These are phyloP conservation scores for Oryza officinalis DNA, from an alignment of 176 grass and related monocot genomes.

Conservation along the genomic window DNA sequence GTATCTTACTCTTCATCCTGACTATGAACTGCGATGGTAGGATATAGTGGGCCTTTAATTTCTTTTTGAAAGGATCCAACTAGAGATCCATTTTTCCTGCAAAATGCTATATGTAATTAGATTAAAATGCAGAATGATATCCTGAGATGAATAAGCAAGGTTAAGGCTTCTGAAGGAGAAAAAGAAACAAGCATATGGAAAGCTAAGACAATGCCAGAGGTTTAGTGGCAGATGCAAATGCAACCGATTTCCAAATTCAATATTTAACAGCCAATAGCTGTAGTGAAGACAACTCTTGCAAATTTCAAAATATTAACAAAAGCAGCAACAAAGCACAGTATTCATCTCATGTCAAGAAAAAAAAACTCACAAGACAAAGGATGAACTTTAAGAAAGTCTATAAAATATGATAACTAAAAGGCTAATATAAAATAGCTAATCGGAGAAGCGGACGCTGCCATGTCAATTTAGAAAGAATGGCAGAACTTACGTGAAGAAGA, in stretches of 20 bases:
- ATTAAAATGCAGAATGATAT: conserved; percentile 6
- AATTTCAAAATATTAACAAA: neutral
- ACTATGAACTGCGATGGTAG: conserved; percentile 90
- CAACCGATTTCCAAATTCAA: conserved; percentile 32
- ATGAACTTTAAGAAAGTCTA: neutral
- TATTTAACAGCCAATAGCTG: neutral
- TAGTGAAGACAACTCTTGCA: neutral
- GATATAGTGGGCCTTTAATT: conserved; percentile 76
- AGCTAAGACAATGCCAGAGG: neutral
- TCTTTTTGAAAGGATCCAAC: conserved; percentile 76
- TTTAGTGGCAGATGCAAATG: conserved; percentile 5
- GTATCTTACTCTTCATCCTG: conserved; percentile 81
- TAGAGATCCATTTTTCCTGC: conserved; percentile 86
- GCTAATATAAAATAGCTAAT: conserved; percentile 6
- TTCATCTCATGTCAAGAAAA: neutral
- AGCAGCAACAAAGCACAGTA: neutral
- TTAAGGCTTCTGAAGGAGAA: neutral
- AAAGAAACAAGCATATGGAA: conserved; percentile 26
- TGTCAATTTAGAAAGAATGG: neutral
- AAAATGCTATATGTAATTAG: conserved; percentile 17
- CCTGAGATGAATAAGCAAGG: neutral
- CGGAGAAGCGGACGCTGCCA: neutral
- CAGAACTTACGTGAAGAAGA: conserved; percentile 97
- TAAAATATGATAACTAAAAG: neutral
- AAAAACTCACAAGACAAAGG: neutral